Conservation (phyloP, 257 asterid species). For the Rauvolfia tetraphylla region DNA sequence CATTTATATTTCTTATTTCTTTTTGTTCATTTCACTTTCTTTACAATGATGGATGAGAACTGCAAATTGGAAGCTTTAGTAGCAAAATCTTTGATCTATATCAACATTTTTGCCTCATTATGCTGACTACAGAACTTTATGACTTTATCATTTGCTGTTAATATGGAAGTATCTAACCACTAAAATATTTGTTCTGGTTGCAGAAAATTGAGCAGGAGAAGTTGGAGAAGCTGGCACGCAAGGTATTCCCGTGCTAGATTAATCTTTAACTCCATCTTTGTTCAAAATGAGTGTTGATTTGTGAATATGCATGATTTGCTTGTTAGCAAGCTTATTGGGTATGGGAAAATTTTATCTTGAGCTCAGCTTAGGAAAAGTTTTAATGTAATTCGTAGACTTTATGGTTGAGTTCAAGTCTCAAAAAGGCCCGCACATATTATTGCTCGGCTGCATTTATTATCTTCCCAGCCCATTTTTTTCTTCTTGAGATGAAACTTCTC, state of each 20-base stretch:
- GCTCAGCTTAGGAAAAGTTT: background rate
- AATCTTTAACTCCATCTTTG: background rate
- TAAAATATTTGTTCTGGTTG: slow-evolving; percentile 15
- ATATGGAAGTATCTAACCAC: slow-evolving; percentile 12
- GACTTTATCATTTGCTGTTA: background rate
- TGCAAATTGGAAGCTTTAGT: background rate
- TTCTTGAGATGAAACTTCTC: background rate
- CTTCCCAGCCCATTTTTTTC: background rate
- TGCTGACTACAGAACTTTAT: background rate
- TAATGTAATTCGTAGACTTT: background rate
- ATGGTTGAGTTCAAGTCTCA: background rate
- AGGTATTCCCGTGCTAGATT: slow-evolving; percentile 39
- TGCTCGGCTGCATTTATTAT: background rate
- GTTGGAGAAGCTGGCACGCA: slow-evolving; percentile 84
- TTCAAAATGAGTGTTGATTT: background rate
- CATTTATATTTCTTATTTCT: background rate
- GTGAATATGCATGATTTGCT: background rate
- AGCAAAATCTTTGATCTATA: background rate
- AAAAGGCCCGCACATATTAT: background rate
- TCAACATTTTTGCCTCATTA: background rate
- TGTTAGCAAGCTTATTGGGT: background rate
- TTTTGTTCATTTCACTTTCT: background rate
- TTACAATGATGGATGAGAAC: background rate
- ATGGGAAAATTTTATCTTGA: background rate
- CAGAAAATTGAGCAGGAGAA: slow-evolving; percentile 89